Evolutionary conservation across 495 filamentous ascomycete genomes (phyloP).

Genomic region (Daldinia decipiens): DNA sequence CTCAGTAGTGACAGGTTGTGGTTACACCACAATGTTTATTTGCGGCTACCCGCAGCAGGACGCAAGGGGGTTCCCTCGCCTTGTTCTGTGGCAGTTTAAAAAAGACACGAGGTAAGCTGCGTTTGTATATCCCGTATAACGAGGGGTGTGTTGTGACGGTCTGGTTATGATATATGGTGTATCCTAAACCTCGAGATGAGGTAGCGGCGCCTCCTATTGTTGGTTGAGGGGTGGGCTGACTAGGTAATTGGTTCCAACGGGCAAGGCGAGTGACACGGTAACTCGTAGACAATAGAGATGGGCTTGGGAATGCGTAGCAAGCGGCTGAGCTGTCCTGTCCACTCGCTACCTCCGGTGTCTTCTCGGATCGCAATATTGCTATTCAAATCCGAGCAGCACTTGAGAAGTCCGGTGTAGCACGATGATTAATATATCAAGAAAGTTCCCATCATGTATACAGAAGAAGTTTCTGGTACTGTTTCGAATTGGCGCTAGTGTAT

Average conservation of each 20-base stretch:
- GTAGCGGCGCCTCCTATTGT: slow-evolving; percentile 2
- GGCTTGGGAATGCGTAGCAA: slow-evolving; percentile 3
- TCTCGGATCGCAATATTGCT: neutral
- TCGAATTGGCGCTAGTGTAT: neutral
- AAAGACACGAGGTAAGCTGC: slow-evolving; percentile 12
- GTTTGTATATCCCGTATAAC: slow-evolving; percentile 3
- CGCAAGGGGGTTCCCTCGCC: slow-evolving; percentile 31
- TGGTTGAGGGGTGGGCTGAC: neutral
- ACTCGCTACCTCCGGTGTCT: slow-evolving; percentile 8
- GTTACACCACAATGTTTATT: slow-evolving; percentile 38
- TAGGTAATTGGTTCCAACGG: slow-evolving; percentile 7
- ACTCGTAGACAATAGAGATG: slow-evolving; percentile 28
- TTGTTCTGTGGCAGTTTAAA: slow-evolving; percentile 7
- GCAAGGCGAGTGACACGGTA: slow-evolving; percentile 25
- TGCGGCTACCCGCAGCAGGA: slow-evolving; percentile 39
- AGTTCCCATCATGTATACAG: slow-evolving; percentile 8
- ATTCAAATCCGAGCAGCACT: neutral
- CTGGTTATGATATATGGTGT: slow-evolving; percentile 9
- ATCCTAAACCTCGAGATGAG: slow-evolving; percentile 15
- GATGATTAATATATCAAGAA: slow-evolving; percentile 6
- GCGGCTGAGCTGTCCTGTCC: neutral
- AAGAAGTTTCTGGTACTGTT: neutral
- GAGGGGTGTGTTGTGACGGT: slow-evolving; percentile 11
- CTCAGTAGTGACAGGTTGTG: slow-evolving; percentile 15
- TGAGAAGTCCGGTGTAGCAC: slow-evolving; percentile 1